Evolutionary conservation across 1,284 basidiomycete species (phyloP).

Genomic region (Meripilus lineatus): DNA sequence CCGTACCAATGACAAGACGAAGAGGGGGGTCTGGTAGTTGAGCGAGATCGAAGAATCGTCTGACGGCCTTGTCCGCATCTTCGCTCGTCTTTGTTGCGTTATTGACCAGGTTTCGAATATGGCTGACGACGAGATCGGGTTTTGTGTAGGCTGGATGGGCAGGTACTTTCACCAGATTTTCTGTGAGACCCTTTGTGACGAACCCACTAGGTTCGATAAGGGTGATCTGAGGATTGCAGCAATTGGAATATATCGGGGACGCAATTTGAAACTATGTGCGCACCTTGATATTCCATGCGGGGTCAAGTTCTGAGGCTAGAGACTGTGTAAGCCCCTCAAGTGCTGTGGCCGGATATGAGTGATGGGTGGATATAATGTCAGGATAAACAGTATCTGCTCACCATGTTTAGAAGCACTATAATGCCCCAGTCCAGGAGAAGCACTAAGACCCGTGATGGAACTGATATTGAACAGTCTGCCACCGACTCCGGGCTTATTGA

Average conservation of each 20-base stretch:
- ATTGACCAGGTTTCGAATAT: too few relatives aligned
- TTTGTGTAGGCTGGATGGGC: too few relatives aligned
- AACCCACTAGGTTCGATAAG: background rate
- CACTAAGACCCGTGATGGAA: conserved; percentile 19
- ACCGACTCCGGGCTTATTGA: conserved; percentile 16
- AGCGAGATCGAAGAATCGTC: conserved; percentile 2
- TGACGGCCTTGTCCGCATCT: conserved; percentile 8
- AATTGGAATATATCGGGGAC: too few relatives aligned
- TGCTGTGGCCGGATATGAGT: conserved; percentile 13
- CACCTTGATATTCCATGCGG: conserved; percentile 28
- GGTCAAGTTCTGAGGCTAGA: conserved; percentile 22
- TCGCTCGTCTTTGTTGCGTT: too few relatives aligned
- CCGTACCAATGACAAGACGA: conserved; percentile 8
- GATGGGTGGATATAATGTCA: background rate
- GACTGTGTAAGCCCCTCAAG: conserved; percentile 22
- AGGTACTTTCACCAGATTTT: too few relatives aligned
- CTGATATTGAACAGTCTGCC: conserved; percentile 26
- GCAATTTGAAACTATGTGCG: too few relatives aligned
- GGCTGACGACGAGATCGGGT: too few relatives aligned
- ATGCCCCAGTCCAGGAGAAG: conserved; percentile 18
- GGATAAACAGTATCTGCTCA: conserved; percentile 4
- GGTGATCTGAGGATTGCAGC: background rate
- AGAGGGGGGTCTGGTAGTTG: conserved; percentile 8
- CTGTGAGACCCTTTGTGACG: too few relatives aligned
- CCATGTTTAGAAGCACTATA: conserved; percentile 21